Conservation (phyloP, 768 basidiomycete species). For the Kwoniella mangroviensis region DNA sequence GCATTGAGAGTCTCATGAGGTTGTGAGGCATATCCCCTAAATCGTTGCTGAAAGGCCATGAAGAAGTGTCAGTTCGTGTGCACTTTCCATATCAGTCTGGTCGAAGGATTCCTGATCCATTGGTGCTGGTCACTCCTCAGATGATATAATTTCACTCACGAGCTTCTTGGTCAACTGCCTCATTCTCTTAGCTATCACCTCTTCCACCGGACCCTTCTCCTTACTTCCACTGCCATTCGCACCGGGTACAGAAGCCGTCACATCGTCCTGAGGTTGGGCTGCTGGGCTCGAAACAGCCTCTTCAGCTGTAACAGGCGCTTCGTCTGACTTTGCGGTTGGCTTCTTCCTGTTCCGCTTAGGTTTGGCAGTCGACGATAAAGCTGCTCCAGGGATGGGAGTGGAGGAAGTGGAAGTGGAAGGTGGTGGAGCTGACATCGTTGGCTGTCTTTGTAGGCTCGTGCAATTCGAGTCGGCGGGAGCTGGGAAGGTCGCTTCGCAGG, state of each 20-base stretch:
- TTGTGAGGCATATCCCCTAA: slow-evolving; percentile 71
- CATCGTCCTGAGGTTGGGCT: not conserved
- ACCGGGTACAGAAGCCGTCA: not conserved
- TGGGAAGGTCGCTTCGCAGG: not conserved
- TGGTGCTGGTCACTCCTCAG: too few species aligned
- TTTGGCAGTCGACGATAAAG: slow-evolving; percentile 4
- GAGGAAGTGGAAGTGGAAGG: slow-evolving; percentile 7
- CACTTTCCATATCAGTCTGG: not conserved
- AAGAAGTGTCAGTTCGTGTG: not conserved
- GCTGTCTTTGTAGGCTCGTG: not conserved
- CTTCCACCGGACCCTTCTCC: slow-evolving; percentile 67
- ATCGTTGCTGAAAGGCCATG: slow-evolving; percentile 65
- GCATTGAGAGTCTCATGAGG: slow-evolving; percentile 78
- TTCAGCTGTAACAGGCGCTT: not conserved
- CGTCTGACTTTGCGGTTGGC: not conserved
- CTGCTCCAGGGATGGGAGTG: slow-evolving; percentile 8
- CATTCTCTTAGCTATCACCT: slow-evolving; percentile 77
- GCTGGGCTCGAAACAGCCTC: not conserved
- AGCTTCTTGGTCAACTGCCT: slow-evolving; percentile 82
- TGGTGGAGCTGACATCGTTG: slow-evolving; percentile 7
- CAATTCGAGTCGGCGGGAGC: too few species aligned
- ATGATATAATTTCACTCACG: slow-evolving; percentile 60
- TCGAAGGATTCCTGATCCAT: too few species aligned
- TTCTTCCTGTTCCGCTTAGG: slow-evolving; percentile 38
- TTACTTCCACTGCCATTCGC: not conserved